Evolutionary conservation across 768 basidiomycete genomes (phyloP).

Genomic region (Chalciporus chontae): DNA sequence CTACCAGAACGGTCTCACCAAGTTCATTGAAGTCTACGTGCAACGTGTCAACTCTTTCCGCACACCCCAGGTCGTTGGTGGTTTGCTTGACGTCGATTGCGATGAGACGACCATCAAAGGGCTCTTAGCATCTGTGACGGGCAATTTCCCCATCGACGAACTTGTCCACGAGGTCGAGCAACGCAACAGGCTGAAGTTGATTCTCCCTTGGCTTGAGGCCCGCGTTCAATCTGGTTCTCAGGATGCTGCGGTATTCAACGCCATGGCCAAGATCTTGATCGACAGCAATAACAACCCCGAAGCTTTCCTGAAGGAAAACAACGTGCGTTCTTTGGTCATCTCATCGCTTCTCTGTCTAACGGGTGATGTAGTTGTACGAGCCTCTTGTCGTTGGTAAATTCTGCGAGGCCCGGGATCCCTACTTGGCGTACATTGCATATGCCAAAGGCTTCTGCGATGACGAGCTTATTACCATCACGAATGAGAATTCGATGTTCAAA

Average conservation of each 20-base stretch:
- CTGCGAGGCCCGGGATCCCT: conserved; percentile 98
- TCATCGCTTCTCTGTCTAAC: conserved; percentile 3
- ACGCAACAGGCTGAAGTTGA: conserved; percentile 92
- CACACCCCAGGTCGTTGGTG: conserved; percentile 96
- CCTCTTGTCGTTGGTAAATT: conserved; percentile 97
- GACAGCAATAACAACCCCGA: conserved; percentile 99
- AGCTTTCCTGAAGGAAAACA: conserved; percentile 97
- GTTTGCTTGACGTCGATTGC: conserved; percentile 95
- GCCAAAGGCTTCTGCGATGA: conserved; percentile 99
- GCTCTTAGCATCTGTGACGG: conserved; percentile 89
- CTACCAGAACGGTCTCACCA: conserved; percentile 94
- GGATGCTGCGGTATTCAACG: conserved; percentile 93
- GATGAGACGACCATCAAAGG: conserved; percentile 95
- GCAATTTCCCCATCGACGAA: conserved; percentile 97
- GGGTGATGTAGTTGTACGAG: conserved; percentile 73
- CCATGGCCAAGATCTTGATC: conserved; percentile 97
- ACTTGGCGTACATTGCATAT: conserved; percentile 98
- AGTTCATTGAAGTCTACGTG: conserved; percentile 99
- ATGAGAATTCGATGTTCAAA: conserved; percentile 99
- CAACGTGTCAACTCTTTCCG: conserved; percentile 96
- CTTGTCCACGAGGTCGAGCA: conserved; percentile 96
- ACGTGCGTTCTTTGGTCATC: conserved; percentile 49
- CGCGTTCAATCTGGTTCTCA: conserved; percentile 92
- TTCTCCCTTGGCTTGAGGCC: conserved; percentile 95
- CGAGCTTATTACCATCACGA: conserved; percentile 93